Percentiles rank a stretch among this genome's conserved stretches.
phyloP scores from a whole-genome alignment of 1,284 basidiomycete genomes.

The Fomitopsis pinicola region DNA sequence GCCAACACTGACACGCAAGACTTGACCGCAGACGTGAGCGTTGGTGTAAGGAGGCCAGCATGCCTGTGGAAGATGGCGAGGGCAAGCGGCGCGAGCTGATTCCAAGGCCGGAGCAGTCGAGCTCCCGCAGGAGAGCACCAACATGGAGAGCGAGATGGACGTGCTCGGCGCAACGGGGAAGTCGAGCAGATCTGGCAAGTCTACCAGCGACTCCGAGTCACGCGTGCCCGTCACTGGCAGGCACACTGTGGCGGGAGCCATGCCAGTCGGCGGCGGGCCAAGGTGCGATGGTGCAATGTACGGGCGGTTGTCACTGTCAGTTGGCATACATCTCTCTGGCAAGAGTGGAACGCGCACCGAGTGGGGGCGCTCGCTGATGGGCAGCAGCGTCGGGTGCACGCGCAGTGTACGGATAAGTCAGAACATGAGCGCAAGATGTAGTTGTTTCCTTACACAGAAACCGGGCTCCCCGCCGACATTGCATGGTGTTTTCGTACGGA shows the following conservation, averaged over 20 bases:
- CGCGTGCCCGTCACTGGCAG: background rate
- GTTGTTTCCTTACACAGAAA: background rate
- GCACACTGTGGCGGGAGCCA: slow-evolving; percentile 8
- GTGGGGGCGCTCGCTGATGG: slow-evolving; percentile 38
- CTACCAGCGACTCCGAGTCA: slow-evolving; percentile 19
- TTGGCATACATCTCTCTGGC: slow-evolving; percentile 1
- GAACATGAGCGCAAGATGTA: slow-evolving; percentile 17
- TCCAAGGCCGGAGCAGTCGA: slow-evolving; percentile 8
- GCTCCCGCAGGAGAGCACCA: slow-evolving; percentile 7
- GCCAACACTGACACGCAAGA: slow-evolving; percentile 25
- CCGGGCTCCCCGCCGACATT: background rate
- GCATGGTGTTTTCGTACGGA: background rate
- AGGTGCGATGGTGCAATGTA: slow-evolving; percentile 1
- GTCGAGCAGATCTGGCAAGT: slow-evolving; percentile 29
- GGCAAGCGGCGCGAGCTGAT: slow-evolving; percentile 22
- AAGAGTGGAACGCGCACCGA: slow-evolving; percentile 13
- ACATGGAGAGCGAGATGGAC: slow-evolving; percentile 1
- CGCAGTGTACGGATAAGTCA: slow-evolving; percentile 12
- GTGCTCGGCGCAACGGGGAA: slow-evolving; percentile 15
- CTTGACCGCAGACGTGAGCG: slow-evolving; percentile 17
- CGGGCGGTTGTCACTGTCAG: slow-evolving; percentile 13
- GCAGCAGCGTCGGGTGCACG: slow-evolving; percentile 25
- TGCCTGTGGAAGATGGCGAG: slow-evolving; percentile 14
- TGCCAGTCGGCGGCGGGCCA: slow-evolving; percentile 1
- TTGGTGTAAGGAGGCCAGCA: slow-evolving; percentile 12